phyloP scores from a whole-genome alignment of 768 basidiomycete species.

The Cystoderma amianthinum region DNA sequence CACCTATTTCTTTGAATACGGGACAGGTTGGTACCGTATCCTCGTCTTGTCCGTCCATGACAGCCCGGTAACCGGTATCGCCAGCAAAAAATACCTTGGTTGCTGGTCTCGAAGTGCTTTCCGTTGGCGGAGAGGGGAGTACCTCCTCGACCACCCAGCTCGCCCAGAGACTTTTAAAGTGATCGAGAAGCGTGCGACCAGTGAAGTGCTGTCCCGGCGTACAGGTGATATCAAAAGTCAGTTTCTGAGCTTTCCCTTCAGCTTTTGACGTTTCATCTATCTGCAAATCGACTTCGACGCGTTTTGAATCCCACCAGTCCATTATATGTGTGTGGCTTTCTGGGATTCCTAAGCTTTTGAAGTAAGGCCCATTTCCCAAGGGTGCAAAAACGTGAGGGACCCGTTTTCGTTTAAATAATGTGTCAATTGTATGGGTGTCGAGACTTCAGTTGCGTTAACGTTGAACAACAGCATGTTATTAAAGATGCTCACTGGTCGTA shows the following conservation, averaged over 20 bases:
- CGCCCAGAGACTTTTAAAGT: slow-evolving; percentile 56
- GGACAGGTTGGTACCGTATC: slow-evolving; percentile 56
- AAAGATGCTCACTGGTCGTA: slow-evolving; percentile 37
- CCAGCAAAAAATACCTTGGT: slow-evolving; percentile 57
- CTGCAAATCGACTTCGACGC: slow-evolving; percentile 24
- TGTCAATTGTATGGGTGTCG: slow-evolving; percentile 33
- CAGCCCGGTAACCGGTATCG: slow-evolving; percentile 58
- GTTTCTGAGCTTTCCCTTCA: not conserved
- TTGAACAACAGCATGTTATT: not conserved
- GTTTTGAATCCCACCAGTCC: slow-evolving; percentile 58
- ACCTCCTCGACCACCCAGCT: slow-evolving; percentile 59
- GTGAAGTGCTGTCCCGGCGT: slow-evolving; percentile 64
- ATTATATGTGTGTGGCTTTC: slow-evolving; percentile 37
- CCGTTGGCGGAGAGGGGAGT: slow-evolving; percentile 12
- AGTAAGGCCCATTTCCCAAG: slow-evolving; percentile 40
- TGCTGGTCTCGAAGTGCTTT: slow-evolving; percentile 2
- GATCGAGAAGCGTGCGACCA: slow-evolving; percentile 40
- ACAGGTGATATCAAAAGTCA: slow-evolving; percentile 42
- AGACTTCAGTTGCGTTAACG: slow-evolving; percentile 19
- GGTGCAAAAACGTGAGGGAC: slow-evolving; percentile 52
- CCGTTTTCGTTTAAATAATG: slow-evolving; percentile 23
- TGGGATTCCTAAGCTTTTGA: slow-evolving; percentile 32
- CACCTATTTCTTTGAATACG: slow-evolving; percentile 67
- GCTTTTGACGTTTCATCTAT: slow-evolving; percentile 1
- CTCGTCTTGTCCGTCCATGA: slow-evolving; percentile 39